Evolutionary conservation across 2,329 filamentous ascomycete species (phyloP), one percentile per base, ranked within the genome.

Genomic region (Sporothrix brunneoviolacea): DNA sequence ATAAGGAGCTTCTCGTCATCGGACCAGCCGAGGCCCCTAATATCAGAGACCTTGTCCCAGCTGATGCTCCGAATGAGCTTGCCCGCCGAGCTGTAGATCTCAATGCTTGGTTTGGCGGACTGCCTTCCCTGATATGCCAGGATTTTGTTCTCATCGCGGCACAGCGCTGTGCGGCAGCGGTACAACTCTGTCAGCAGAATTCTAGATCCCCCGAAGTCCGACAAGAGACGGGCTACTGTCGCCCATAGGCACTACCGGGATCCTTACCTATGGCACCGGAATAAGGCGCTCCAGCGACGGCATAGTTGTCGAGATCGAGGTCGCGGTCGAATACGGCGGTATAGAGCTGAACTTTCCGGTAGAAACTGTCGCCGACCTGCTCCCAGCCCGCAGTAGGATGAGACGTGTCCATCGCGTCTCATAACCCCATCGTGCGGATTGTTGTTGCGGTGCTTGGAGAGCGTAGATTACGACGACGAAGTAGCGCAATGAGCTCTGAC

Each of bases 311-410:
- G 59, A 98, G 80, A 71, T 98, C 91, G 55, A 96, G 76, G 65
- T 95, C 90, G 64, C 87, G 81, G 69, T 95, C 90, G 67, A 97
- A 98, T 57, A 97, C 80, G 58, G 84, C 86, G 54, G 90, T 91
- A 74, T 97, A 98, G 54, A 95, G 81, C 68, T 91, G 87, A 51
- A 88, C 84, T 73, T 95, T 96, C 67, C 91, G 88, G 73, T 97
- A 98, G 76, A 94, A 97, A 62, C 82, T 85, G 69, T 94, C 87
- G 64, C 89, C 93, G 58, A 97, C 82, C 68, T 82, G 86, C 74
- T 95, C 90, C 93, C 93, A 98, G 68, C 91, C 88, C 61, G 88
- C 86, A 61, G 88, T 88, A 62, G 91, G 77, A 68, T 79, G 76
- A 62, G 76, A 70, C 57, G 71, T 68, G 61, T 81, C 79, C 79